phyloP scores from a whole-genome alignment of 2,329 filamentous ascomycete genomes.

The Lachnellula occidentalis region DNA sequence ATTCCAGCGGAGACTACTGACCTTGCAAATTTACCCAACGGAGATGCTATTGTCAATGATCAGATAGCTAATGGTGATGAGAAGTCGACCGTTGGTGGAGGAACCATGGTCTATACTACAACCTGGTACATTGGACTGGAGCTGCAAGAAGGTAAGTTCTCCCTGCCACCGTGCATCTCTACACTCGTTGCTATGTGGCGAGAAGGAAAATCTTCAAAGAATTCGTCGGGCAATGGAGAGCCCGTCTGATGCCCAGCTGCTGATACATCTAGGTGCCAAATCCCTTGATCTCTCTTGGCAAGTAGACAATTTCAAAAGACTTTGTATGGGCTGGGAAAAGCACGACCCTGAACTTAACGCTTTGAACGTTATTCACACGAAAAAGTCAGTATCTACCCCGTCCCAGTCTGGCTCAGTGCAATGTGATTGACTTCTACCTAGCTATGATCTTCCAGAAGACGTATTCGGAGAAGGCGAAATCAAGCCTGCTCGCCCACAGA shows the following conservation, averaged over 20 bases:
- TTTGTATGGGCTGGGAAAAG: constrained; percentile 69
- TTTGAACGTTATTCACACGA: constrained; percentile 66
- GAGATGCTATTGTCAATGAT: constrained; percentile 35
- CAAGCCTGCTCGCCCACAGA: constrained; percentile 45
- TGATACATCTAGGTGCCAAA: constrained; percentile 52
- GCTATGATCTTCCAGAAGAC: constrained; percentile 82
- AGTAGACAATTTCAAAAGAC: constrained; percentile 80
- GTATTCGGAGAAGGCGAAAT: constrained; percentile 78
- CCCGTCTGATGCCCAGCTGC: constrained; percentile 24
- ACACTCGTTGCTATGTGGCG: constrained; percentile 5
- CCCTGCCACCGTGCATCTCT: neutral
- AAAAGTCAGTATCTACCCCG: constrained; percentile 58
- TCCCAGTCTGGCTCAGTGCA: neutral
- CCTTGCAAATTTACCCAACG: constrained; percentile 40
- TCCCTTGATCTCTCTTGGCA: constrained; percentile 74
- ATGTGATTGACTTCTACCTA: constrained; percentile 36
- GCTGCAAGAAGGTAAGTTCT: constrained; percentile 60
- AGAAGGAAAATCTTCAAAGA: constrained; percentile 4
- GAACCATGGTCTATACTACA: constrained; percentile 65
- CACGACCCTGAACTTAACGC: constrained; percentile 73
- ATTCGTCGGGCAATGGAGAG: neutral
- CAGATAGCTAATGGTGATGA: constrained; percentile 35
- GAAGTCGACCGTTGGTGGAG: constrained; percentile 30
- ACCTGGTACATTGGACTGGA: constrained; percentile 93
- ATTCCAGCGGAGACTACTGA: constrained; percentile 28